phyloP scores from a whole-genome alignment of 148 eudicot species.

The Vaccinium darrowii region DNA sequence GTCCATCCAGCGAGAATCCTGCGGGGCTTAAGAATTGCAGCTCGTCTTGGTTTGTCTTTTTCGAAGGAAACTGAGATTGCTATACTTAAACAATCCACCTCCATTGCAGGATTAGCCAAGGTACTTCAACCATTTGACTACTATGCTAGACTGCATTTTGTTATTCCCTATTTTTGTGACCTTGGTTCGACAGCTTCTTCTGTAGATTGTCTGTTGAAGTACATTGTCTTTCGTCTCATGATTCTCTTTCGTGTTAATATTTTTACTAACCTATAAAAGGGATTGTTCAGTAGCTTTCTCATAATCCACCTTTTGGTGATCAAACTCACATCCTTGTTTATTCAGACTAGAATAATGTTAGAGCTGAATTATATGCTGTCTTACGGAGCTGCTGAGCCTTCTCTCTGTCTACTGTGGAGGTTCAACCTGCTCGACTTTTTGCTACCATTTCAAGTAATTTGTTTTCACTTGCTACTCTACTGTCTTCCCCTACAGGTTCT shows the following conservation, averaged over 20 bases:
- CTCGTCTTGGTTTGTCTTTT: slow-evolving; percentile 78
- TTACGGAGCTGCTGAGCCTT: slow-evolving; percentile 85
- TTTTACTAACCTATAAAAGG: background rate
- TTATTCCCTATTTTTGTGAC: background rate
- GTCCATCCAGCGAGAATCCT: slow-evolving; percentile 74
- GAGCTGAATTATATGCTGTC: slow-evolving; percentile 94
- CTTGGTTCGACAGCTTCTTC: background rate
- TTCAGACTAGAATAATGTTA: slow-evolving; percentile 69
- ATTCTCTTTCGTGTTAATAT: background rate
- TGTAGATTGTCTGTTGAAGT: background rate
- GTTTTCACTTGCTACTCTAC: slow-evolving; percentile 13
- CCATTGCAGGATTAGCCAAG: slow-evolving; percentile 51
- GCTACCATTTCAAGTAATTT: slow-evolving; percentile 80
- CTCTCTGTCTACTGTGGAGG: slow-evolving; percentile 60
- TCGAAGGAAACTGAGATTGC: slow-evolving; percentile 74
- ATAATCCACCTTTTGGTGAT: slow-evolving; percentile 5
- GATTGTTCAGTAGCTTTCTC: slow-evolving; percentile 7
- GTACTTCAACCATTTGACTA: slow-evolving; percentile 28
- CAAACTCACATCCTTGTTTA: slow-evolving; percentile 15
- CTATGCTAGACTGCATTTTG: background rate
- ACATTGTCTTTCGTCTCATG: background rate
- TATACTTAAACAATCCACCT: slow-evolving; percentile 42
- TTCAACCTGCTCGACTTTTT: slow-evolving; percentile 63
- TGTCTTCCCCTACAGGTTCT: slow-evolving; percentile 3
- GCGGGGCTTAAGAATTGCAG: slow-evolving; percentile 94